Evolutionary conservation across 306 rosid species (phyloP), one percentile per base, ranked within the genome.

Genomic region (Trifolium fragiferum): DNA sequence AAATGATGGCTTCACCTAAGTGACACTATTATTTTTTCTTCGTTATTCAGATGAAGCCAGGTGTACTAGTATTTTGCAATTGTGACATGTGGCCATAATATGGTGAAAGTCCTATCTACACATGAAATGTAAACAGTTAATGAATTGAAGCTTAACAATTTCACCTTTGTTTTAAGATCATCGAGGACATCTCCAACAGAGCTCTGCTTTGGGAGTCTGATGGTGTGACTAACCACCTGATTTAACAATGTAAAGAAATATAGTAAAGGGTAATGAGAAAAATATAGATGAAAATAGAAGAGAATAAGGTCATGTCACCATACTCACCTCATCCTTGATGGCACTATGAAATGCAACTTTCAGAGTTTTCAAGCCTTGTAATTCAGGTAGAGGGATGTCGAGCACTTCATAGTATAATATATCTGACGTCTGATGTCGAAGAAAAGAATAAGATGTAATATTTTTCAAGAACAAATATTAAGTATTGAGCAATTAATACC

Each of bases 381-480:
- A 82, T 79, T 89, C 96, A 63, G 97, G 96, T 69, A 92, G 82
- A 76, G 97, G 96, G 75, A 92, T 92, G 84, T 92, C 97, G 76
- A 92, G 87, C 33, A 92, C 88, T 77, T 92, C 97, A 59, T 86
- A 92, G 84, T 92, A 92, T 60, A 92, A 77, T 76, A 85, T 89
- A 82, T 92, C 97, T 3, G 96, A 86, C n/a, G 88, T 89, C 97
- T 92, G 92, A 66, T 59, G 82, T 21, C 70, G 19, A 75, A 57
- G 62, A 73, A 51, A 79, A 79, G 65, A 41, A 69, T 70, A 30
- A 78, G 79, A 72, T 69, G 59, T 41, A 19, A 46, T 8, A 19
- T 54, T 44, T 27, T 75, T 43, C 40, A 66, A 43, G 41, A 80
- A 68, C 3, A 68, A 15, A 21, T 23, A 80, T 53, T 60, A 67